Conservation (phyloP, 169 alveolate species). For the Prorocentrum cordatum region DNA sequence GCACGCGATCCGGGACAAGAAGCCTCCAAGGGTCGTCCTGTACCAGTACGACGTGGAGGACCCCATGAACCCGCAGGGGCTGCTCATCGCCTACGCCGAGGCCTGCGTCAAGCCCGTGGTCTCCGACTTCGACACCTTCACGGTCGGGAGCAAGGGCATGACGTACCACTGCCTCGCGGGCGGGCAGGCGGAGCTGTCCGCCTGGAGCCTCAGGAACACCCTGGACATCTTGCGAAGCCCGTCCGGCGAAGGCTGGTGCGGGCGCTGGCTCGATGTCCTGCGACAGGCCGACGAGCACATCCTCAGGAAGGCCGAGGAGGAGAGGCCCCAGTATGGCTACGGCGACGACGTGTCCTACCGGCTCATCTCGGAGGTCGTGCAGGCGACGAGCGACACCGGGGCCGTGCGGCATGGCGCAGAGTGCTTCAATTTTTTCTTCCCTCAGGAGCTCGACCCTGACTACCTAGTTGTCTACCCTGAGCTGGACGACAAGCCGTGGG, state of each 20-base stretch:
- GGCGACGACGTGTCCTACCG: conserved; percentile 39
- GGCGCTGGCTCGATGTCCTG: too few relatives aligned
- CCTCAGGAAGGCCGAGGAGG: too few relatives aligned
- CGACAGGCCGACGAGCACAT: too few relatives aligned
- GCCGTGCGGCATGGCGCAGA: conserved; percentile 70
- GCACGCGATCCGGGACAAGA: conserved; percentile 30
- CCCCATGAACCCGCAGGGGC: conserved; percentile 54
- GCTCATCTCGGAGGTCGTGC: conserved; percentile 19
- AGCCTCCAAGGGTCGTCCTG: conserved; percentile 33
- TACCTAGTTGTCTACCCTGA: conserved; percentile 28
- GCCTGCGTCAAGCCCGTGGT: conserved; percentile 64
- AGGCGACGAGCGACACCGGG: conserved; percentile 19
- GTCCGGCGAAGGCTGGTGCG: too few relatives aligned
- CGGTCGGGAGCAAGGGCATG: conserved; percentile 56
- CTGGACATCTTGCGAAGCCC: too few relatives aligned
- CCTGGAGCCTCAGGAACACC: too few relatives aligned
- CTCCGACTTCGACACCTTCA: conserved; percentile 55
- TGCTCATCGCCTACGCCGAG: conserved; percentile 61
- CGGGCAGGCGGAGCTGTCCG: too few relatives aligned
- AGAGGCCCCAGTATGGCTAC: conserved; percentile 30
- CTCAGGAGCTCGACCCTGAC: conserved; percentile 39
- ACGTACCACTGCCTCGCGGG: too few relatives aligned
- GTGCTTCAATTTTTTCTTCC: conserved; percentile 50
- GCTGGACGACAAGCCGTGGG: conserved; percentile 30
- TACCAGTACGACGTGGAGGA: conserved; percentile 38